Percentiles rank a stretch among this genome's conserved stretches.
Evolutionary conservation across 2,329 filamentous ascomycete genomes (phyloP).

Genomic region (Lasiodiplodia theobromae): DNA sequence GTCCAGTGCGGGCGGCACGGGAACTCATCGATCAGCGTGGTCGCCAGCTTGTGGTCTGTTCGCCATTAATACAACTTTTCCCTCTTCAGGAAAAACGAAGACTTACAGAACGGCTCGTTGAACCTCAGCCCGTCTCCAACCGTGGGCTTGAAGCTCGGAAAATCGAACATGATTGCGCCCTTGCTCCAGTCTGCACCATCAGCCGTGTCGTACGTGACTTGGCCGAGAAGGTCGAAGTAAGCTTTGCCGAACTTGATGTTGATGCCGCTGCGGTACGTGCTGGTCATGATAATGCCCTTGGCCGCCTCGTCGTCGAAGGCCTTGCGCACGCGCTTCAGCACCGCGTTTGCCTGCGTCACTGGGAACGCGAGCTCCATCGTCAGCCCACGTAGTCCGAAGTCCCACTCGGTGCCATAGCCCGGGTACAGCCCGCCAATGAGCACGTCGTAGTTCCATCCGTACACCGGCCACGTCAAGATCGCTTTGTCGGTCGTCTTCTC

Average conservation of each 20-base stretch:
- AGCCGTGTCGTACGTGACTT: conserved; percentile 57
- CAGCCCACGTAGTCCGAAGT: conserved; percentile 37
- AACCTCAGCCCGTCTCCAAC: conserved; percentile 56
- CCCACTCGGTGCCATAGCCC: conserved; percentile 38
- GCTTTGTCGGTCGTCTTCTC: conserved; percentile 57
- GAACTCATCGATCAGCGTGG: conserved; percentile 58
- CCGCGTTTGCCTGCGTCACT: conserved; percentile 57
- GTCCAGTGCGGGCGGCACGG: conserved; percentile 62
- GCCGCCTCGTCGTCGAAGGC: conserved; percentile 57
- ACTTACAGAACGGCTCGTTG: conserved; percentile 59
- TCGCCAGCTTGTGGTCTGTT: conserved; percentile 52
- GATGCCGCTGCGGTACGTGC: conserved; percentile 60
- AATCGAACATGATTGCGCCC: conserved; percentile 63
- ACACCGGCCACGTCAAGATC: conserved; percentile 58
- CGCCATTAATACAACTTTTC: not conserved
- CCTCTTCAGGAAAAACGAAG: not conserved
- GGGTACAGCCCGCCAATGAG: conserved; percentile 60
- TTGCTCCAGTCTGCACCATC: conserved; percentile 59
- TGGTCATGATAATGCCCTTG: conserved; percentile 56
- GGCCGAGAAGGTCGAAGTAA: conserved; percentile 59
- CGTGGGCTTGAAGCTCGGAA: conserved; percentile 57
- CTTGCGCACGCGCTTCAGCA: conserved; percentile 57
- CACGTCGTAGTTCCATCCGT: conserved; percentile 63
- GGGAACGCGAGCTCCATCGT: conserved; percentile 62
- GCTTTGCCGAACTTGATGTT: conserved; percentile 62